A percentile compares a stretch with the other conserved stretches of the same genome.
These are phyloP conservation scores for Leucocoprinus sp. DNA, from an alignment of 768 basidiomycete genomes.

Conservation along the genomic window DNA sequence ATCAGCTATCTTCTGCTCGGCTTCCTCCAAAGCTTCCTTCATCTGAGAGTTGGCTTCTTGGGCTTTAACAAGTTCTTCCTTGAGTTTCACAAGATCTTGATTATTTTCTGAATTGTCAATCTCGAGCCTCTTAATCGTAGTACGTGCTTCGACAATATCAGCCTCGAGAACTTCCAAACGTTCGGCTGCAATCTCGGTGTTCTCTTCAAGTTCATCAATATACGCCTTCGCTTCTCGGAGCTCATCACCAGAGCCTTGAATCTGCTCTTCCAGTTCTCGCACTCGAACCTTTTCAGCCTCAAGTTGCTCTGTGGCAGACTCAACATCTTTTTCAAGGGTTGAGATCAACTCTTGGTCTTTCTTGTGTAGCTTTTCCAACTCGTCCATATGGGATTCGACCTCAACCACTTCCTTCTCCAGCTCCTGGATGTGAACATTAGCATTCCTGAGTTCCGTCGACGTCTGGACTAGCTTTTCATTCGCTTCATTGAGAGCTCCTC, in stretches of 20 bases:
- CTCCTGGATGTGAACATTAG: constrained; percentile 49
- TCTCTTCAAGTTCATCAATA: constrained; percentile 52
- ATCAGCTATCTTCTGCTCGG: constrained; percentile 59
- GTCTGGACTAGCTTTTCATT: constrained; percentile 51
- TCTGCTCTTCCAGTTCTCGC: constrained; percentile 25
- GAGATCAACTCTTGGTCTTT: constrained; percentile 40
- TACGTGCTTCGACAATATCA: constrained; percentile 39
- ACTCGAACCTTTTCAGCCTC: constrained; percentile 21
- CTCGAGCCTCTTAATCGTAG: constrained; percentile 15
- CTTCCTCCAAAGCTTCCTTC: constrained; percentile 69
- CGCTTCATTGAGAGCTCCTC: constrained; percentile 56
- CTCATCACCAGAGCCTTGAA: constrained; percentile 35
- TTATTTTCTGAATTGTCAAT: constrained; percentile 42
- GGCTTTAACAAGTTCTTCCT: constrained; percentile 43
- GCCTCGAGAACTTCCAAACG: constrained; percentile 50
- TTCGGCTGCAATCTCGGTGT: constrained; percentile 41
- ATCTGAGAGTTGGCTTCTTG: constrained; percentile 55
- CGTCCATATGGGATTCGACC: constrained; percentile 43
- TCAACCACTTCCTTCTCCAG: constrained; percentile 53
- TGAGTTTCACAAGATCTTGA: constrained; percentile 37
- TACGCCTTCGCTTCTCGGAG: constrained; percentile 42
- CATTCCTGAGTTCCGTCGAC: constrained; percentile 50
- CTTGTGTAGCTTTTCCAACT: constrained; percentile 48
- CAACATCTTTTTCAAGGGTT: constrained; percentile 38
- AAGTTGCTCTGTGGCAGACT: constrained; percentile 29